A percentile compares a stretch with the other conserved stretches of the same genome.
phyloP scores from a whole-genome alignment of 495 filamentous ascomycete genomes.

The Pseudomonodictys pantanalensis region DNA sequence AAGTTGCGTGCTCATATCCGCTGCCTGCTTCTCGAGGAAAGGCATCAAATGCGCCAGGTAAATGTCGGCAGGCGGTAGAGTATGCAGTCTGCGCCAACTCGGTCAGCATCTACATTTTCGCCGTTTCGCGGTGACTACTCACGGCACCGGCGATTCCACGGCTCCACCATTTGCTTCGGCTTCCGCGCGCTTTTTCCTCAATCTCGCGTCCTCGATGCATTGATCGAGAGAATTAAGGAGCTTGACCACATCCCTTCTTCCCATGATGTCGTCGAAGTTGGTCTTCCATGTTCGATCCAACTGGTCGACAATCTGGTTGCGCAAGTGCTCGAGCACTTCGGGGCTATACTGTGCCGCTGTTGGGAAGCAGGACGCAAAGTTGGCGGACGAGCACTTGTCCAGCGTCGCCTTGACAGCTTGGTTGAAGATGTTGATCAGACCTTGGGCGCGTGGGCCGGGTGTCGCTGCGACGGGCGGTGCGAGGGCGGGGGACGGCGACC shows the following conservation, averaged over 20 bases:
- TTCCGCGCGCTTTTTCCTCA: constrained; percentile 49
- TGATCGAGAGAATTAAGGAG: constrained; percentile 81
- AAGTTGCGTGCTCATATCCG: constrained; percentile 59
- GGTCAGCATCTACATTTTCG: not conserved
- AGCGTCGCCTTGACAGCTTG: constrained; percentile 68
- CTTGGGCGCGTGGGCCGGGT: constrained; percentile 72
- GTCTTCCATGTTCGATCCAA: constrained; percentile 34
- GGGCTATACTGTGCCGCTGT: constrained; percentile 70
- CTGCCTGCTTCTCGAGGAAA: constrained; percentile 59
- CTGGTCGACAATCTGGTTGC: constrained; percentile 36
- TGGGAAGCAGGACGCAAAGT: constrained; percentile 87
- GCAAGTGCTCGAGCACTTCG: constrained; percentile 42
- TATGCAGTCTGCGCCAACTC: constrained; percentile 62
- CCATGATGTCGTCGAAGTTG: constrained; percentile 74
- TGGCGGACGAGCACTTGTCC: constrained; percentile 67
- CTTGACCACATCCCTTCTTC: constrained; percentile 64
- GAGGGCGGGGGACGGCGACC: constrained; percentile 52
- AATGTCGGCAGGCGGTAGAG: constrained; percentile 63
- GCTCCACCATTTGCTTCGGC: constrained; percentile 26
- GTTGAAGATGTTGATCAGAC: constrained; percentile 67
- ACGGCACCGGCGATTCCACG: constrained; percentile 48
- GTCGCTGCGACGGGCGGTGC: constrained; percentile 56
- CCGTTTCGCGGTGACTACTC: constrained; percentile 30
- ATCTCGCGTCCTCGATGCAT: constrained; percentile 67
- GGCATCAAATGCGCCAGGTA: constrained; percentile 69